A percentile compares a stretch with the other conserved stretches of the same genome.
These are phyloP conservation scores for Aureobasidium leucospermi DNA, from an alignment of 2,329 filamentous ascomycete species.

Conservation along the genomic window DNA sequence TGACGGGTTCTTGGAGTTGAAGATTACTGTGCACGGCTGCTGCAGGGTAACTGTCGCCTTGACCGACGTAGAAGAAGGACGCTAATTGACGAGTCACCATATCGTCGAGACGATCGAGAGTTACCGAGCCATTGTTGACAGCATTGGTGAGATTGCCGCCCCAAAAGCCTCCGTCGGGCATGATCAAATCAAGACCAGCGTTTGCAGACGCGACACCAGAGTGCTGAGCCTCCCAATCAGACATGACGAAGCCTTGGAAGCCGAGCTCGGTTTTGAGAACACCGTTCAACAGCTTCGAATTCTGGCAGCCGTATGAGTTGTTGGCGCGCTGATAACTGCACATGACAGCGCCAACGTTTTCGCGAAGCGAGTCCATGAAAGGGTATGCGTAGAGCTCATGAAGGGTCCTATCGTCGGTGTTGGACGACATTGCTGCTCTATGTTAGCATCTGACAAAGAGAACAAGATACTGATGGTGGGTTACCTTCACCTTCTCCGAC, in stretches of 20 bases:
- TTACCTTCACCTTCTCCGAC: constrained; percentile 22
- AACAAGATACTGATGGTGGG: background rate
- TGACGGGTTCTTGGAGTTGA: constrained; percentile 11
- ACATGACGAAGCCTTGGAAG: constrained; percentile 64
- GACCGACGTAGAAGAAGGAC: constrained; percentile 50
- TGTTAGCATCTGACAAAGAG: background rate
- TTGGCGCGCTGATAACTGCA: constrained; percentile 48
- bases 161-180: constrained; percentile 42
- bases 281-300: constrained; percentile 59
- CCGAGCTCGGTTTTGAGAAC: constrained; percentile 66
- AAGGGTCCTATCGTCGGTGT: constrained; percentile 21
- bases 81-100: constrained; percentile 48
- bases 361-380: constrained; percentile 25
- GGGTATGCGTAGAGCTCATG: constrained; percentile 27
- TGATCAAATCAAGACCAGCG: constrained; percentile 58
- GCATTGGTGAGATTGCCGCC: constrained; percentile 38
- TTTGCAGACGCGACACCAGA: constrained; percentile 53
- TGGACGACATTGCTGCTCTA: constrained; percentile 21
- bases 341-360: constrained; percentile 25
- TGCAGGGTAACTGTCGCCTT: constrained; percentile 50
- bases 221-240: constrained; percentile 58
- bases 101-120: constrained; percentile 48
- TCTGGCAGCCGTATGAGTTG: constrained; percentile 51
- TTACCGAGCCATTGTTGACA: constrained; percentile 48
- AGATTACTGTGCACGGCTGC: constrained; percentile 51